These are phyloP conservation scores for Ustilago tritici DNA, from an alignment of 1,284 basidiomycete species.

Conservation along the genomic window DNA sequence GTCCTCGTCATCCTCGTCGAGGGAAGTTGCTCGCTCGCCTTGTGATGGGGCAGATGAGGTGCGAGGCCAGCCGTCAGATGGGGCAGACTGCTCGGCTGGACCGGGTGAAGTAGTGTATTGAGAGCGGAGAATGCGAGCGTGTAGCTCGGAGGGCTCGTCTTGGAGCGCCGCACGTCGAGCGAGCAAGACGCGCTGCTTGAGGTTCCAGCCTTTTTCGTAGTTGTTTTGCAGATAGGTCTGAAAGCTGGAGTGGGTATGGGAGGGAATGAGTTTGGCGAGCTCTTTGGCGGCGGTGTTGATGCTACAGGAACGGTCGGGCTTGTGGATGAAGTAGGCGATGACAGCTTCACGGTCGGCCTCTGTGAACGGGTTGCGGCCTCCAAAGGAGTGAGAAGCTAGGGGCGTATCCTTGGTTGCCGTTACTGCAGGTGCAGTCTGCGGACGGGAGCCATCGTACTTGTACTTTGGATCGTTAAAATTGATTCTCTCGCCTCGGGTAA, in stretches of 20 bases:
- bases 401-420: slow-evolving; percentile 2
- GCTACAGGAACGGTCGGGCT: slow-evolving; percentile 37
- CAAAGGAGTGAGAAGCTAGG: slow-evolving; percentile 9
- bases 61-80: slow-evolving; percentile 37
- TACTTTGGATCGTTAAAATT: slow-evolving; percentile 35
- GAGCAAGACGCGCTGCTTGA: slow-evolving; percentile 19
- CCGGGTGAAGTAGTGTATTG: slow-evolving; percentile 33
- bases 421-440: neutral
- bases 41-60: slow-evolving; percentile 1
- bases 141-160: slow-evolving; percentile 29
- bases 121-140: slow-evolving; percentile 38
- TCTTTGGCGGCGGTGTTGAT: slow-evolving; percentile 47
- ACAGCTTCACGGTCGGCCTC: slow-evolving; percentile 39
- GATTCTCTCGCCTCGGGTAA: slow-evolving; percentile 14
- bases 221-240: slow-evolving; percentile 53
- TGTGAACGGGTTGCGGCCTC: slow-evolving; percentile 43
- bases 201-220: slow-evolving; percentile 42
- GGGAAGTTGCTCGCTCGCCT: neutral
- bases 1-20: slow-evolving; percentile 22
- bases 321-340: slow-evolving; percentile 39
- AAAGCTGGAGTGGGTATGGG: slow-evolving; percentile 50
- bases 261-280: slow-evolving; percentile 30
- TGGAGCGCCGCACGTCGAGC: slow-evolving; percentile 26
- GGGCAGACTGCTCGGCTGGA: slow-evolving; percentile 29
- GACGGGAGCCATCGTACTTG: slow-evolving; percentile 21